Base-by-base conservation (phyloP, 768 basidiomycete species). In the Phlebiopsis gigantea region DNA sequence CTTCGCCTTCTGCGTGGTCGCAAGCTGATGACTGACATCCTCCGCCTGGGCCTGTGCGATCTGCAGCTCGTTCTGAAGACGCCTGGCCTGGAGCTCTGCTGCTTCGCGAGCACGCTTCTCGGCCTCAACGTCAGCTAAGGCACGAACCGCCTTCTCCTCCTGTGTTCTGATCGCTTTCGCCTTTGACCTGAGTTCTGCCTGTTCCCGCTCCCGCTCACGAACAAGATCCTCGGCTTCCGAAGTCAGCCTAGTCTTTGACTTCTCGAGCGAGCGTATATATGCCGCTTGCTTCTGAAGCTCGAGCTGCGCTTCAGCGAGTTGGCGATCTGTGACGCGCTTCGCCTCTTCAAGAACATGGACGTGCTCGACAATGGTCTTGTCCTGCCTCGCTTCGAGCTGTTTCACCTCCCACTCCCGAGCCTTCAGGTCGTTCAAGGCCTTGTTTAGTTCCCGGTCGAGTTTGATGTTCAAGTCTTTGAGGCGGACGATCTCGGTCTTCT, bases 311-410 rank as follows among this genome's bases (percentile, higher is more conserved):
- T 91, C 90, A 19, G 77, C 82, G 15, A 98, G 82, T 66, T 97
- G 92, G 39, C 88, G 83, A 68, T 98, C 96, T 1, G 96, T 95
- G 56, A 96, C 85, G 31, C 85, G 85, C 71, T 98, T 98, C 15
- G 96, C 96, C 68, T 95, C 91, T 68, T 98, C 94, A 10, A 96
- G 79, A 26, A 98, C 96, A 68, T 98, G 87, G 24, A 97, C 92
- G 66, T 98, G 96, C 70, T 98, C 95, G 44, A 98, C 94, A 57
- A 97, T 95, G n/a, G 91, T 97, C 75, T 95, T 98, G 75, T 98
- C 93, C 66, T 97, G 89, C 66, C 81, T 84, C 2, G 90, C 87
- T 52, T 89, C 85, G 8, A 98, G 73, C 61, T 95, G 88, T 61
- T 85, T 90, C 61, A 92, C 81, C 56, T 95, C 90, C 82, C 86